These are phyloP conservation scores for Leptomonas pyrrhocoris DNA, from an alignment of 208 protist species.

Conservation along the genomic window DNA sequence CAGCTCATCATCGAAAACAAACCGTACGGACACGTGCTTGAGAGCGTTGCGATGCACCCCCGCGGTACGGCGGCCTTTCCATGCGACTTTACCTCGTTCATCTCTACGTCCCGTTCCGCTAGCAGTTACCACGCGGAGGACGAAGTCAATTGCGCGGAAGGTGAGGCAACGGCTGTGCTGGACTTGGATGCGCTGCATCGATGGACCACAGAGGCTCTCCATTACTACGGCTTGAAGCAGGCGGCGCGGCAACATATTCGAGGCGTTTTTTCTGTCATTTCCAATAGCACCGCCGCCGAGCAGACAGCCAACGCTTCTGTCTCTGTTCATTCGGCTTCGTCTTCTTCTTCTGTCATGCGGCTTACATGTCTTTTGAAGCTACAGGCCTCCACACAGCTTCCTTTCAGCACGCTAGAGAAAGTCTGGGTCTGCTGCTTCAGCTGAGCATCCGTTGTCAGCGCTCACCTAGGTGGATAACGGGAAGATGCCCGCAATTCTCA, in stretches of 20 bases:
- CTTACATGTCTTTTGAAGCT: constrained; percentile 29
- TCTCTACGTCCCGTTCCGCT: neutral
- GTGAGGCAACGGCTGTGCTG: neutral
- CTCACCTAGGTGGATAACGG: neutral
- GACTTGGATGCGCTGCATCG: constrained; percentile 18
- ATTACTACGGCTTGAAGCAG: constrained; percentile 36
- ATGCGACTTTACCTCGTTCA: constrained; percentile 37
- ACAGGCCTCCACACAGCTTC: constrained; percentile 25
- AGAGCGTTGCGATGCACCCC: constrained; percentile 25
- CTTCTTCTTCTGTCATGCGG: neutral
- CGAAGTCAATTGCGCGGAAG: neutral
- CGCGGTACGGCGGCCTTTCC: constrained; percentile 41
- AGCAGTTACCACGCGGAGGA: neutral
- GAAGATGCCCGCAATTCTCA: too few relatives aligned
- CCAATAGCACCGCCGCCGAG: neutral
- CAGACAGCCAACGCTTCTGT: neutral
- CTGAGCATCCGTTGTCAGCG: neutral
- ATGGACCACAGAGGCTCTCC: constrained; percentile 47
- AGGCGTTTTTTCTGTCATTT: neutral
- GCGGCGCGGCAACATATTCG: constrained; percentile 1
- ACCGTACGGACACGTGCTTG: constrained; percentile 16
- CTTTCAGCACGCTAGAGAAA: constrained; percentile 28
- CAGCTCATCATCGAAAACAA: constrained; percentile 33
- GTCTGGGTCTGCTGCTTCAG: constrained; percentile 31
- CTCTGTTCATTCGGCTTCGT: neutral